A percentile compares a stretch with the other conserved stretches of the same genome.
phyloP scores from a whole-genome alignment of 495 filamentous ascomycete genomes.

The Xylaria telfairii region DNA sequence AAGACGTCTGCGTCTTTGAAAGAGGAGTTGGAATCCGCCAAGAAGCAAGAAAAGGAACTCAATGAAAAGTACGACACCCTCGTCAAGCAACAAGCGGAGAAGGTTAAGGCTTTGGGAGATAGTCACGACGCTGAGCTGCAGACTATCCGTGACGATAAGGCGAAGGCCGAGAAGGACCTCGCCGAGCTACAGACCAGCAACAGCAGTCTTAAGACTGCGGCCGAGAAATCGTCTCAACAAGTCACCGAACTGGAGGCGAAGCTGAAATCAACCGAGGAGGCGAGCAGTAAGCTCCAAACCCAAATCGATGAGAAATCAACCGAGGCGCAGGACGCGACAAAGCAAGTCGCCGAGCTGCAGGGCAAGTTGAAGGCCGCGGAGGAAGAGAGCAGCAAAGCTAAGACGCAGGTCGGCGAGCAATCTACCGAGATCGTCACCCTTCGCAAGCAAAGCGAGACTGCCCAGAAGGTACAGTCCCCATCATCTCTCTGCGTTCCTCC shows the following conservation, averaged over 20 bases:
- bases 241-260: constrained; percentile 15
- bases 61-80: constrained; percentile 14
- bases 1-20: not conserved
- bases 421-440: not conserved
- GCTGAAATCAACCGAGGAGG: constrained; percentile 12
- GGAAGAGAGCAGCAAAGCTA: constrained; percentile 14
- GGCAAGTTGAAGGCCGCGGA: constrained; percentile 22
- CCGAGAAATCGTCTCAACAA: constrained; percentile 7
- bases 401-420: constrained; percentile 13
- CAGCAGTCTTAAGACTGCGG: constrained; percentile 8
- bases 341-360: constrained; percentile 20
- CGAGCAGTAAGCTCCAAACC: constrained; percentile 8
- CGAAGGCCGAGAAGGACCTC: constrained; percentile 10
- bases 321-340: constrained; percentile 13
- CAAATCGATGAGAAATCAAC: constrained; percentile 11
- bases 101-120: not conserved
- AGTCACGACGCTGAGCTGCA: not conserved
- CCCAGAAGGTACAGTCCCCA: constrained; percentile 3
- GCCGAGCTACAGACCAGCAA: not conserved
- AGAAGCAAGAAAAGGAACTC: not conserved
- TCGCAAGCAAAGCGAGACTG: constrained; percentile 8
- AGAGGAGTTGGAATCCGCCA: constrained; percentile 13
- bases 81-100: constrained; percentile 5
- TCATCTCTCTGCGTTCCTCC: not conserved
- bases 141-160: not conserved